Percentiles rank a stretch among this genome's conserved stretches.
phyloP scores from a whole-genome alignment of 352 stramenopile species.

The Phytophthora pistaciae region DNA sequence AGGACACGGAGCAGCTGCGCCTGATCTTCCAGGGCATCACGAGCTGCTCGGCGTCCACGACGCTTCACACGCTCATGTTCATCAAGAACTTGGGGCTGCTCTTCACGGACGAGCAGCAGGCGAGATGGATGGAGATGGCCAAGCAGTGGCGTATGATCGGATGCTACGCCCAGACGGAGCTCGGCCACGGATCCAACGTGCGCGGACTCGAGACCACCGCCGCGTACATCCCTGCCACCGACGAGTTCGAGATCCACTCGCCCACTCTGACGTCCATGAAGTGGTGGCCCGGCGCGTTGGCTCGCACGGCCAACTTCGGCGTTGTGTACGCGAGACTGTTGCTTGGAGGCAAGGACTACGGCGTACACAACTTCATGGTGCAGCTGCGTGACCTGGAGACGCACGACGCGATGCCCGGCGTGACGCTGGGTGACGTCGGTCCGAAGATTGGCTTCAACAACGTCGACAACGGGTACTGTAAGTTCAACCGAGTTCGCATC shows the following conservation, averaged over 20 bases:
- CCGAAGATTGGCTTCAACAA: conserved; percentile 82
- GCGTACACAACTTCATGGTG: conserved; percentile 98
- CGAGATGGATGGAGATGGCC: conserved; percentile 73
- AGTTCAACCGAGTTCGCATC: conserved; percentile 68
- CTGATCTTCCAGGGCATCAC: conserved; percentile 63
- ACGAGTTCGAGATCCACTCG: conserved; percentile 96
- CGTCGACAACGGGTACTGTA: conserved; percentile 78
- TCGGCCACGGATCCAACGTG: conserved; percentile 89
- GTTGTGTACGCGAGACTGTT: conserved; percentile 91
- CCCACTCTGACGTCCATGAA: conserved; percentile 96
- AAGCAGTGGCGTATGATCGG: conserved; percentile 81
- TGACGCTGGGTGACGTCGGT: conserved; percentile 74
- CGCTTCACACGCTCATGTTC: conserved; percentile 81
- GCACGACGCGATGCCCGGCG: conserved; percentile 55
- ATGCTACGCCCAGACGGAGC: conserved; percentile 90
- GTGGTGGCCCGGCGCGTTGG: conserved; percentile 97
- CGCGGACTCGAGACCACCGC: conserved; percentile 93
- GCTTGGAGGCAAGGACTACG: conserved; percentile 80
- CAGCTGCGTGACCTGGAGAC: conserved; percentile 92
- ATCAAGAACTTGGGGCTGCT: conserved; percentile 71
- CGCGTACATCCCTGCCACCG: conserved; percentile 85
- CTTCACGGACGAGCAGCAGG: conserved; percentile 76
- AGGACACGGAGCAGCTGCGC: conserved; percentile 68
- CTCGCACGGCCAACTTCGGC: conserved; percentile 94
- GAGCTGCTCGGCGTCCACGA: conserved; percentile 63